A percentile compares a stretch with the other conserved stretches of the same genome.
Evolutionary conservation across 192 early-diverging fungal genomes (phyloP).

Genomic region (Backusella morwellensis): DNA sequence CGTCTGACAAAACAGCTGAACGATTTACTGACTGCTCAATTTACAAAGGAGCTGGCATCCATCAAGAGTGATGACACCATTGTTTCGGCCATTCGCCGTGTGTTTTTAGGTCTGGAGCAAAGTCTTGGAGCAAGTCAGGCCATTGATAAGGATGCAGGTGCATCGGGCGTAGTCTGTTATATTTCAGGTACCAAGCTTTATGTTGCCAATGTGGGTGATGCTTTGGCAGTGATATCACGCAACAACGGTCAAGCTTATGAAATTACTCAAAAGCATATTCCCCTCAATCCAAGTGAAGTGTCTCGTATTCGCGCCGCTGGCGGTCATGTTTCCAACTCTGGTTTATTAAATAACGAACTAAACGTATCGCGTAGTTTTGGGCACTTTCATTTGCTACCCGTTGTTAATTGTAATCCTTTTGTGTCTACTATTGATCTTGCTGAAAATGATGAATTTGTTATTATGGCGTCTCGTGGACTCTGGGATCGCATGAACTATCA

Average conservation of each 20-base stretch:
- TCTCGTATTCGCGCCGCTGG: conserved; percentile 77
- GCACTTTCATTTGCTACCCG: conserved; percentile 78
- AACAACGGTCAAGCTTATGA: conserved; percentile 65
- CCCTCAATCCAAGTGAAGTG: conserved; percentile 66
- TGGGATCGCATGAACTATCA: conserved; percentile 81
- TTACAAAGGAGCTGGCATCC: conserved; percentile 75
- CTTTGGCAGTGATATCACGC: conserved; percentile 70
- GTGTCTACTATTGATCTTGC: conserved; percentile 71
- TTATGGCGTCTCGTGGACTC: conserved; percentile 70
- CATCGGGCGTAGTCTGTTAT: conserved; percentile 79
- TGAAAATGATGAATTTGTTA: conserved; percentile 79
- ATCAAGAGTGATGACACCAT: conserved; percentile 57
- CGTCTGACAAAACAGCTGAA: conserved; percentile 67
- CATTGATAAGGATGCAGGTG: conserved; percentile 50
- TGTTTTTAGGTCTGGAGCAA: conserved; percentile 80
- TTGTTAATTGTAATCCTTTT: conserved; percentile 83
- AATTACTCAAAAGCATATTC: conserved; percentile 71
- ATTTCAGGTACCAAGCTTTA: conserved; percentile 75
- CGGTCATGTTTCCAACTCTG: conserved; percentile 74
- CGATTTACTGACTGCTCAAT: conserved; percentile 63
- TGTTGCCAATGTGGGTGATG: conserved; percentile 86
- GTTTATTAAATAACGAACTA: conserved; percentile 72
- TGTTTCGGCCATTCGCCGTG: conserved; percentile 71
- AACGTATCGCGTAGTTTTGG: conserved; percentile 83
- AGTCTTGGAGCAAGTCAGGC: conserved; percentile 57